Evolutionary conservation across 2,329 filamentous ascomycete genomes (phyloP).

Genomic region (Tolypocladium tropicale): DNA sequence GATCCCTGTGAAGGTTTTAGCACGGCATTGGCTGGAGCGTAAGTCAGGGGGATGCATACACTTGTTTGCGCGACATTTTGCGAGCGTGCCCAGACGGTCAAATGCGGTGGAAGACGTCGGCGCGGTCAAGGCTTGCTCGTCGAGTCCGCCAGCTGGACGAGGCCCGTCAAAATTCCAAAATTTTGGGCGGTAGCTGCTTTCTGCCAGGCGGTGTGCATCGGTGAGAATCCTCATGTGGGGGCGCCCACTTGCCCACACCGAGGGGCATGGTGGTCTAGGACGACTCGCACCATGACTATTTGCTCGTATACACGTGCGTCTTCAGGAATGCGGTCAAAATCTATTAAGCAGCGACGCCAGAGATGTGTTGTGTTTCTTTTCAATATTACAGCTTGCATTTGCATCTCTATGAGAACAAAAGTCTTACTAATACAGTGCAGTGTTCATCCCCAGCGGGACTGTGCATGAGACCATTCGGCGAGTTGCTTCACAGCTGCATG

Average conservation of each 20-base stretch:
- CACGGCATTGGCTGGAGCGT: not conserved
- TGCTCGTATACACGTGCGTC: no score
- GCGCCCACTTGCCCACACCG: not conserved
- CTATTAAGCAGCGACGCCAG: no score
- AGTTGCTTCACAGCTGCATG: not conserved
- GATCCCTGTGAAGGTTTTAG: conserved; percentile 48
- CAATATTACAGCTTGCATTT: not conserved
- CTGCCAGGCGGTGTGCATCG: conserved; percentile 27
- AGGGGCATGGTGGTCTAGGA: no score
- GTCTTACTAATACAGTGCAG: not conserved
- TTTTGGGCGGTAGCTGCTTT: conserved; percentile 24
- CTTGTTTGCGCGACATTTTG: conserved; percentile 50
- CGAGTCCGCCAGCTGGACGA: not conserved
- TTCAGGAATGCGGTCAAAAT: no score
- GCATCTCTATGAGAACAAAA: not conserved
- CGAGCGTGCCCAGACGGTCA: conserved; percentile 12
- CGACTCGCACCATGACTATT: not conserved
- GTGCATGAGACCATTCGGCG: not conserved
- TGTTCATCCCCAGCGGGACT: not conserved
- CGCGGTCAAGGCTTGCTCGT: conserved; percentile 9
- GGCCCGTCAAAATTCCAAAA: conserved; percentile 24
- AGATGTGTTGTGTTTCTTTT: no score
- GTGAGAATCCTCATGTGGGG: not conserved
- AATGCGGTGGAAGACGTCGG: conserved; percentile 16
- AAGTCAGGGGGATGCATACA: conserved; percentile 25